A percentile compares a stretch with the other conserved stretches of the same genome.
These are phyloP conservation scores for Ceratobasidium sp. DNA, from an alignment of 1,284 basidiomycete species.

Conservation along the genomic window DNA sequence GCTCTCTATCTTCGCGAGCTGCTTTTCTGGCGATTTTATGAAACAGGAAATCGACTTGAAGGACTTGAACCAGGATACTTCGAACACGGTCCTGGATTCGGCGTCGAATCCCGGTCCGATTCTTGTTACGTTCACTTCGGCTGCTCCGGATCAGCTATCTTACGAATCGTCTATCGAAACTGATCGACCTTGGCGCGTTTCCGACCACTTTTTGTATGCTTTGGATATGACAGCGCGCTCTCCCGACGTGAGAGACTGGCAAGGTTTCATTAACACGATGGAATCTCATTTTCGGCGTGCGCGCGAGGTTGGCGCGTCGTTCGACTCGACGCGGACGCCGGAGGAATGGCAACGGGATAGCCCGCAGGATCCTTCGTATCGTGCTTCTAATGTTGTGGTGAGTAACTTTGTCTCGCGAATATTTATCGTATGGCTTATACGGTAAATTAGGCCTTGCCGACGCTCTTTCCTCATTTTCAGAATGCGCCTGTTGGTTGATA, in stretches of 20 bases:
- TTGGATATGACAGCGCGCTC: not conserved
- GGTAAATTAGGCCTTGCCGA: not conserved
- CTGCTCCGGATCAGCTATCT: not conserved
- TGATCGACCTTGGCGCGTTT: not conserved
- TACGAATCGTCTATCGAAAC: conserved; percentile 20
- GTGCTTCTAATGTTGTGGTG: not conserved
- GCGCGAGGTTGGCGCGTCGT: not conserved
- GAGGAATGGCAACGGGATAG: not conserved
- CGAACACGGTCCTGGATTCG: not conserved
- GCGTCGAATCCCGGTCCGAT: not conserved
- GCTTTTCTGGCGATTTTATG: conserved; percentile 29
- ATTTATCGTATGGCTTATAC: not conserved
- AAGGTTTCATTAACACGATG: not conserved
- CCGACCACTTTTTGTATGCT: conserved; percentile 26
- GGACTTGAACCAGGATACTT: not conserved
- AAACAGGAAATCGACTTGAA: conserved; percentile 4
- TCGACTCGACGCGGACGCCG: not conserved
- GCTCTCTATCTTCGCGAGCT: conserved; percentile 30
- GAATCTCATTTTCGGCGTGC: not conserved
- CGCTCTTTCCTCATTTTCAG: not conserved
- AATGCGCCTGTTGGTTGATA: not conserved
- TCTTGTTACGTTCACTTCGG: conserved; percentile 9
- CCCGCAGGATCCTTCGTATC: not conserved
- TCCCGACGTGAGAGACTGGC: not conserved
- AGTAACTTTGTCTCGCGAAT: not conserved